These are phyloP conservation scores for Pistacia integerrima DNA, from an alignment of 345 rosid species.

Conservation along the genomic window DNA sequence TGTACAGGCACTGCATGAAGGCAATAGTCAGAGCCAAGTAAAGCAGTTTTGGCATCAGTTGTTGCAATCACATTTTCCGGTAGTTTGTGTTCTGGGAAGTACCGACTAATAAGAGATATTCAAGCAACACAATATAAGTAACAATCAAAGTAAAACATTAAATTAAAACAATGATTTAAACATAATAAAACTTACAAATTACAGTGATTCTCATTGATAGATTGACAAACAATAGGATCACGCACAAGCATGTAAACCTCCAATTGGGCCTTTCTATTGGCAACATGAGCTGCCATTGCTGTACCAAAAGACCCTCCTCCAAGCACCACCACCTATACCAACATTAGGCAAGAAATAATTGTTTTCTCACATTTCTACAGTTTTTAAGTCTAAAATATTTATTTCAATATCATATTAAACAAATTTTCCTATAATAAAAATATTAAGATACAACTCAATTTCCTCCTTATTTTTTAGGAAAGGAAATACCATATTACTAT, in stretches of 20 bases:
- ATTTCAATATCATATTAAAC: no score
- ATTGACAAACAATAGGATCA: constrained; percentile 63
- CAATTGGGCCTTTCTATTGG: constrained; percentile 61
- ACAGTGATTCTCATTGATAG: constrained; percentile 60
- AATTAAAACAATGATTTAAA: neutral
- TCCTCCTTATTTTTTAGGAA: no score
- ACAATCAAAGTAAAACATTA: neutral
- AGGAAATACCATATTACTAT: no score
- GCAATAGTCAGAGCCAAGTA: constrained; percentile 81
- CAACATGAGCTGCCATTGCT: constrained; percentile 94
- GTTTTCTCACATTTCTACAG: no score
- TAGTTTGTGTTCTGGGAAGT: constrained; percentile 77
- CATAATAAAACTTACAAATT: constrained; percentile 45
- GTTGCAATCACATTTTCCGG: constrained; percentile 85
- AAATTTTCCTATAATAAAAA: no score
- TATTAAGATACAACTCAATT: no score
- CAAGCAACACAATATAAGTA: neutral
- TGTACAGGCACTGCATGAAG: constrained; percentile 94
- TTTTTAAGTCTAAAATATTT: no score
- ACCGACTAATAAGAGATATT: constrained; percentile 50
- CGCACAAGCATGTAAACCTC: constrained; percentile 86
- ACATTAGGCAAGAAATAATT: neutral
- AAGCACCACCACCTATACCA: constrained; percentile 80
- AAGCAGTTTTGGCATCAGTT: constrained; percentile 69
- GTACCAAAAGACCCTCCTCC: constrained; percentile 99